These are phyloP conservation scores for Tylopilus intermedius DNA, from an alignment of 768 basidiomycete genomes.

Conservation along the genomic window DNA sequence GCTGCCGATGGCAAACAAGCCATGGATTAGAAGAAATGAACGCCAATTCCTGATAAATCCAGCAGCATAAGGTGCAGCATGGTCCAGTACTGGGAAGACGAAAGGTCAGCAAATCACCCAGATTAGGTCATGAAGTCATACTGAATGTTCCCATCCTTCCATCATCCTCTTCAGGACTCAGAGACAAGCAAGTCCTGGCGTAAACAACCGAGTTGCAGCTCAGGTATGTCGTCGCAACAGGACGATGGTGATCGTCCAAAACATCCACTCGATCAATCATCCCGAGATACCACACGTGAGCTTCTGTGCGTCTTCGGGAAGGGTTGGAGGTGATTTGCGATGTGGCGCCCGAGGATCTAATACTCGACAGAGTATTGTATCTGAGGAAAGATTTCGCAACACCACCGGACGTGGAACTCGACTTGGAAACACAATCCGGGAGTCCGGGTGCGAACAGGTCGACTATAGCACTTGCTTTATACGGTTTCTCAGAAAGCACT, in stretches of 20 bases:
- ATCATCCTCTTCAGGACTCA: not conserved
- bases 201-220: not conserved
- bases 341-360: not conserved
- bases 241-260: not conserved
- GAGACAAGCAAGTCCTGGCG: not conserved
- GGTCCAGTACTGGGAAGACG: not conserved
- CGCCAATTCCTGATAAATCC: conserved; percentile 8
- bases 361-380: conserved; percentile 1
- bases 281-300: not conserved
- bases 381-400: conserved; percentile 6
- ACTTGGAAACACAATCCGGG: conserved; percentile 12
- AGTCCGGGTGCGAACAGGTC: conserved; percentile 15
- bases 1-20: not conserved
- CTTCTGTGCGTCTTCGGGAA: not conserved
- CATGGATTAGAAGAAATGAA: conserved; percentile 6
- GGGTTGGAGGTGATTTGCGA: not conserved
- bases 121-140: not conserved
- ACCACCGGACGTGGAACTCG: conserved; percentile 15
- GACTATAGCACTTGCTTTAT: not conserved
- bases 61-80: not conserved
- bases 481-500: conserved; percentile 3
- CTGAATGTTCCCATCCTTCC: conserved; percentile 6
- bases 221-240: not conserved
- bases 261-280: not conserved
- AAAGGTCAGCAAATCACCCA: no score